Evolutionary conservation across 352 stramenopile genomes (phyloP).

Genomic region (Phytophthora cryptogea): DNA sequence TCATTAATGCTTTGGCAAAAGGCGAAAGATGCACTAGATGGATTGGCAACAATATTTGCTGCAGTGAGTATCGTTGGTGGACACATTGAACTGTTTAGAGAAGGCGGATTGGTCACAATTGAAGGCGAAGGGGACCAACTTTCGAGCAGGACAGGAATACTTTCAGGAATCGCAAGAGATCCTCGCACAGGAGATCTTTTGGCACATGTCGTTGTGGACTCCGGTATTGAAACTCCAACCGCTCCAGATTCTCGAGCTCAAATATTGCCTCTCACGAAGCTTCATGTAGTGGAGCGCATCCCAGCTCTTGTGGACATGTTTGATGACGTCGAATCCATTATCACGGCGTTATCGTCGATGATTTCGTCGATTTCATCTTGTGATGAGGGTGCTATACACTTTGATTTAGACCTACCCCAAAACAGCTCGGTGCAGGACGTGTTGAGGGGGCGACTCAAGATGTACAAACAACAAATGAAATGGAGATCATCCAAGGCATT

Average conservation of each 20-base stretch:
- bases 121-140: constrained; percentile 47
- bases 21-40: constrained; percentile 72
- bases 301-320: constrained; percentile 82
- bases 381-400: constrained; percentile 37
- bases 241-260: constrained; percentile 22
- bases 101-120: constrained; percentile 64
- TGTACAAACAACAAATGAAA: constrained; percentile 81
- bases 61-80: constrained; percentile 77
- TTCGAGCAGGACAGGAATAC: constrained; percentile 26
- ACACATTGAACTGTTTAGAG: constrained; percentile 68
- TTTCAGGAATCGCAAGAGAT: constrained; percentile 48
- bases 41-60: constrained; percentile 57
- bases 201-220: constrained; percentile 31
- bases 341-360: constrained; percentile 58
- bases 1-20: constrained; percentile 74
- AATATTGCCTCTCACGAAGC: constrained; percentile 48
- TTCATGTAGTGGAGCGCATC: constrained; percentile 75
- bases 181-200: constrained; percentile 44
- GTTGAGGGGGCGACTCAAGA: constrained; percentile 56
- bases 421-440: constrained; percentile 69
- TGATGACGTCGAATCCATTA: constrained; percentile 59
- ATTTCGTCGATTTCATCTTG: constrained; percentile 31
- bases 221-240: constrained; percentile 10
- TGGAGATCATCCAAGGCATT: constrained; percentile 83
- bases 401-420: constrained; percentile 61